Percentiles rank a stretch among this genome's conserved stretches.
These are phyloP conservation scores for Pyropia yezoensis DNA, from an alignment of 23 red algal genomes.

Conservation along the genomic window DNA sequence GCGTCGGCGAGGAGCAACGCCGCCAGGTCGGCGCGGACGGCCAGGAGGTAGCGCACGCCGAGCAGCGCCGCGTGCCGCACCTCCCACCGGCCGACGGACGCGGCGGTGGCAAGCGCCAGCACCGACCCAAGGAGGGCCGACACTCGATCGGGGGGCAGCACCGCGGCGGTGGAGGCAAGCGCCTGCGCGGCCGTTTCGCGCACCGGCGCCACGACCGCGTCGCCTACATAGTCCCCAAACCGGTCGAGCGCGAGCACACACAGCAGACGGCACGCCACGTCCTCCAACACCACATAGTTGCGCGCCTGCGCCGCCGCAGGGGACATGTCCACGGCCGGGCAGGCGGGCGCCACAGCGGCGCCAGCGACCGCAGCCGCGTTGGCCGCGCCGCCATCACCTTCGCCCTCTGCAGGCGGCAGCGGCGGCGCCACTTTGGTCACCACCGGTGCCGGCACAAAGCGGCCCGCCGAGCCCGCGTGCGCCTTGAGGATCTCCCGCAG, in stretches of 20 bases:
- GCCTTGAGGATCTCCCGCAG: conserved; percentile 70
- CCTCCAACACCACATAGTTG: conserved; percentile 63
- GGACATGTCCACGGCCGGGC: too few relatives aligned
- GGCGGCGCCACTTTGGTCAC: neutral
- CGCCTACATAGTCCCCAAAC: conserved; percentile 90
- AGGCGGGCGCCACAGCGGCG: too few relatives aligned
- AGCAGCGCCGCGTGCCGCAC: conserved; percentile 81
- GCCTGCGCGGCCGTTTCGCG: conserved; percentile 90
- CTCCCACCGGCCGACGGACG: conserved; percentile 44
- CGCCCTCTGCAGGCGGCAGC: conserved; percentile 1
- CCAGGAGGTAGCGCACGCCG: conserved; percentile 75
- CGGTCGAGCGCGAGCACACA: conserved; percentile 92
- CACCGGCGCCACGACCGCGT: conserved; percentile 88
- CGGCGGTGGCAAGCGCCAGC: conserved; percentile 33
- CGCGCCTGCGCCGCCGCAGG: neutral
- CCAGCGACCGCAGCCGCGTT: too few relatives aligned
- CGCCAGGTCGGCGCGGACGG: conserved; percentile 48
- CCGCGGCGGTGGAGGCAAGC: conserved; percentile 44
- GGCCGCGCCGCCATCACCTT: conserved; percentile 15
- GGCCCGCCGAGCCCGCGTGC: conserved; percentile 46
- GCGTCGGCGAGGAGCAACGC: conserved; percentile 33
- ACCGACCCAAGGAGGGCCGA: conserved; percentile 23
- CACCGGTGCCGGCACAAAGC: neutral
- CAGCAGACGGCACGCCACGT: conserved; percentile 72
- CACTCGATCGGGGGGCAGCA: conserved; percentile 21